Percentiles rank a stretch among this genome's conserved stretches.
These are phyloP conservation scores for Chaetomiaceae sp. DNA, from an alignment of 2,329 filamentous ascomycete species.

Conservation along the genomic window DNA sequence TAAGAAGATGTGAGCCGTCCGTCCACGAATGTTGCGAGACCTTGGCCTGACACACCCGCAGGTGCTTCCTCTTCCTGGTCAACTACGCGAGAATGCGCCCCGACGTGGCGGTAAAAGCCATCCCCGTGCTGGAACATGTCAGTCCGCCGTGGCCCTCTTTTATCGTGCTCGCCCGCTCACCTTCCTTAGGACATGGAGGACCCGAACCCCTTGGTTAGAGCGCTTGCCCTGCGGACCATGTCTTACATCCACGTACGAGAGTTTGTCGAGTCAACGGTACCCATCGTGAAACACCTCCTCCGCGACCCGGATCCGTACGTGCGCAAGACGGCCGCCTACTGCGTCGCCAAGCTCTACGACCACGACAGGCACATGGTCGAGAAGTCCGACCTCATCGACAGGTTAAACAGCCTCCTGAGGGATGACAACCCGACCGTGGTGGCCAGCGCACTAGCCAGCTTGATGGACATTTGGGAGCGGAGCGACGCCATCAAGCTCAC, in stretches of 20 bases:
- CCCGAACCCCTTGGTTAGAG: conserved; percentile 84
- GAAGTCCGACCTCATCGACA: conserved; percentile 83
- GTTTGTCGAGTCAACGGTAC: conserved; percentile 87
- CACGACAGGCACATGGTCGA: conserved; percentile 91
- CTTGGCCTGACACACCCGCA: conserved; percentile 38
- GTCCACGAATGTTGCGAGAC: too few relatives aligned
- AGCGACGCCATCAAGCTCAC: conserved; percentile 97
- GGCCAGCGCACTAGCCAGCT: conserved; percentile 79
- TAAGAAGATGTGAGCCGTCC: conserved; percentile 84
- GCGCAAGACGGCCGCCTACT: conserved; percentile 93
- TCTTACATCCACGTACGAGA: conserved; percentile 96
- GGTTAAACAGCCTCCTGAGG: conserved; percentile 80
- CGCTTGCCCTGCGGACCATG: conserved; percentile 87
- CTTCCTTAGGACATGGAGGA: conserved; percentile 79
- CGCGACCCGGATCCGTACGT: conserved; percentile 91
- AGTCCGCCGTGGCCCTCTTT: conserved; percentile 25
- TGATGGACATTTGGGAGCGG: conserved; percentile 98
- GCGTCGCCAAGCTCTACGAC: conserved; percentile 95
- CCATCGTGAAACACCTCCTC: conserved; percentile 76
- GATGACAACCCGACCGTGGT: conserved; percentile 98
- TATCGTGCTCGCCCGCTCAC: conserved; percentile 16
- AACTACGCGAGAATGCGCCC: conserved; percentile 95
- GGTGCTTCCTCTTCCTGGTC: conserved; percentile 96
- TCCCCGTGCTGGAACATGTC: conserved; percentile 80
- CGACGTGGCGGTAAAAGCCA: conserved; percentile 87